Evolutionary conservation across 1,284 basidiomycete species (phyloP).

Genomic region (Melampsora larici-populina): DNA sequence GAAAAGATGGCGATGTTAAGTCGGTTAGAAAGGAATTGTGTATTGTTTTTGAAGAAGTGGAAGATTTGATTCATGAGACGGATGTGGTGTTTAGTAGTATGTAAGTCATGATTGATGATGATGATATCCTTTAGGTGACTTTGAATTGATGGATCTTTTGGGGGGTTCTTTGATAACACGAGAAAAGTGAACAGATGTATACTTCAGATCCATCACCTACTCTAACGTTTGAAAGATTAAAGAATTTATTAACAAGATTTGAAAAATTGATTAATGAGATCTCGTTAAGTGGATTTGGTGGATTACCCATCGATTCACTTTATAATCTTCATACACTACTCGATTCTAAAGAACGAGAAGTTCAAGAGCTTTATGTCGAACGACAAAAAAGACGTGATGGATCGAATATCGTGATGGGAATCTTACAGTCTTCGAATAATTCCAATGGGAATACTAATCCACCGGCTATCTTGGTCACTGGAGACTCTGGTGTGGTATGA

Average conservation of each 20-base stretch:
- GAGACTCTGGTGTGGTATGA: no score
- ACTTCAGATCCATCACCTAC: background rate
- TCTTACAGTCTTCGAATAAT: background rate
- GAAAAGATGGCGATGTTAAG: background rate
- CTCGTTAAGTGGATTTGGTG: background rate
- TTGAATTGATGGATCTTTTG: no score
- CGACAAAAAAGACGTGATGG: conserved; percentile 1
- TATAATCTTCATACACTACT: background rate
- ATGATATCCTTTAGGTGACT: no score
- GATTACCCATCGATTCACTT: background rate
- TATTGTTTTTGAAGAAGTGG: background rate
- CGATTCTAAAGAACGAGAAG: background rate
- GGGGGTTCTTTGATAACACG: background rate
- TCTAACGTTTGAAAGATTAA: background rate
- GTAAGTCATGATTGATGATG: background rate
- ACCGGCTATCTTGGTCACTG: no score
- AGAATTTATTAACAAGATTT: background rate
- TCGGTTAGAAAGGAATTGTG: background rate
- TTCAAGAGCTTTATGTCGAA: background rate
- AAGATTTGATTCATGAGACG: background rate
- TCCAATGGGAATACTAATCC: background rate
- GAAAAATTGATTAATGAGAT: background rate
- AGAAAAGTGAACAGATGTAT: conserved; percentile 5
- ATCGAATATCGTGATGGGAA: background rate
- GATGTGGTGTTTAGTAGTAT: background rate